Conservation (phyloP, 2,329 filamentous ascomycete species). For the Sclerotinia spermophila region DNA sequence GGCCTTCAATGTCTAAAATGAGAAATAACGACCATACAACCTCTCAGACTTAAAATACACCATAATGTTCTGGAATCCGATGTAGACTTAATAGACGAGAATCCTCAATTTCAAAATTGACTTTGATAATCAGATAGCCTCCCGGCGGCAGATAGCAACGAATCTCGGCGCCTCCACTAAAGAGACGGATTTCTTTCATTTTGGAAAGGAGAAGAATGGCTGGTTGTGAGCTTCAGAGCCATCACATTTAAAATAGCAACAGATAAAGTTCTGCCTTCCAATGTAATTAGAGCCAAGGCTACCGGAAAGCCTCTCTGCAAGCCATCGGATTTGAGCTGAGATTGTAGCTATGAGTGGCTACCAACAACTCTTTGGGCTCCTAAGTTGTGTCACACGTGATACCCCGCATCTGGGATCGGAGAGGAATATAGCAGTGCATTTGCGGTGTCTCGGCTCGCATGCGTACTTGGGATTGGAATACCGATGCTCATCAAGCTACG, state of each 20-base stretch:
- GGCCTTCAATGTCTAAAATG: background rate
- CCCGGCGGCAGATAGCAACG: background rate
- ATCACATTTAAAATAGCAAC: constrained; percentile 1
- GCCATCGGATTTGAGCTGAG: constrained; percentile 15
- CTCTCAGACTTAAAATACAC: background rate
- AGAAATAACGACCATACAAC: background rate
- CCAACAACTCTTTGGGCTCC: background rate
- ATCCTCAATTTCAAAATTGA: background rate
- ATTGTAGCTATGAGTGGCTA: background rate
- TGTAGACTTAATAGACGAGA: background rate
- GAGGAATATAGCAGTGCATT: background rate
- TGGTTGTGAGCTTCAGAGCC: background rate
- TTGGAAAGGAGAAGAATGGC: background rate
- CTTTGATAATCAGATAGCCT: background rate
- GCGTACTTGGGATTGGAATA: background rate
- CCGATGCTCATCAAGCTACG: background rate
- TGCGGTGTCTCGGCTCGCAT: background rate
- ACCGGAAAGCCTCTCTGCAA: background rate
- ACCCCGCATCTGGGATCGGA: background rate
- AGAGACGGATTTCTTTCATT: background rate
- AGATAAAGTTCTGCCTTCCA: constrained; percentile 1
- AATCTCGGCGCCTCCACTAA: background rate
- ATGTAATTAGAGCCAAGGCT: constrained; percentile 5
- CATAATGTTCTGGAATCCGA: background rate
- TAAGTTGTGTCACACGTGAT: constrained; percentile 6